Percentiles rank a stretch among this genome's conserved stretches.
These are phyloP conservation scores for Prinsepia uniflora DNA, from an alignment of 306 rosid genomes.

Conservation along the genomic window DNA sequence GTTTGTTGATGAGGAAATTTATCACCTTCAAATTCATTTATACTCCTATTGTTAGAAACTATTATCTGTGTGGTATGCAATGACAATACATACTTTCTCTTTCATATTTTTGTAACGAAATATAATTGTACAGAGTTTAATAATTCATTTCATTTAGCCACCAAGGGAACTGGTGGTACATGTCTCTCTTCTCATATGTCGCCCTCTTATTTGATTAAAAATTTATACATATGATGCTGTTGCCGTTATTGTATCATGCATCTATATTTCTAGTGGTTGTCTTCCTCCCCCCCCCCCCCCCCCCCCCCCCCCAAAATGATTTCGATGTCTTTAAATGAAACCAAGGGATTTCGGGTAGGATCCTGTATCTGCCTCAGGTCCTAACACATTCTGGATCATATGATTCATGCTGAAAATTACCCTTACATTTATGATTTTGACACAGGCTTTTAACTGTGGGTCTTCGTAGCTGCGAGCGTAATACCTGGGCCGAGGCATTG, in stretches of 20 bases:
- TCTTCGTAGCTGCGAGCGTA: constrained; percentile 59
- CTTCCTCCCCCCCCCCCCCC: too few relatives aligned
- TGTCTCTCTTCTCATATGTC: neutral
- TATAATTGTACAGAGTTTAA: neutral
- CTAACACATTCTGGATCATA: neutral
- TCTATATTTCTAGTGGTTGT: neutral
- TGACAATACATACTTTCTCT: neutral
- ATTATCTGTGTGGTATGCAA: neutral
- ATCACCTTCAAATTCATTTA: neutral
- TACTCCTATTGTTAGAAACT: neutral
- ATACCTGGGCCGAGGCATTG: constrained; percentile 63
- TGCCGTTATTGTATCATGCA: neutral
- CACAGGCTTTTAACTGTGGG: constrained; percentile 62
- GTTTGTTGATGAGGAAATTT: neutral
- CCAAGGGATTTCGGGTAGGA: constrained; percentile 6
- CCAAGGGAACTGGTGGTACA: neutral
- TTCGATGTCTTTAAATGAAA: constrained; percentile 3
- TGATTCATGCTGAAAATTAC: constrained; percentile 11
- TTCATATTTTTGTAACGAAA: neutral
- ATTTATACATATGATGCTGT: neutral
- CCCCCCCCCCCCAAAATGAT: neutral
- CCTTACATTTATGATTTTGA: constrained; percentile 21
- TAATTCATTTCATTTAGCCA: neutral
- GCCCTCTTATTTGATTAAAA: neutral
- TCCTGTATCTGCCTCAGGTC: neutral